A percentile compares a stretch with the other conserved stretches of the same genome.
Evolutionary conservation across 345 rosid genomes (phyloP).

Genomic region (Gossypium herbaceum): DNA sequence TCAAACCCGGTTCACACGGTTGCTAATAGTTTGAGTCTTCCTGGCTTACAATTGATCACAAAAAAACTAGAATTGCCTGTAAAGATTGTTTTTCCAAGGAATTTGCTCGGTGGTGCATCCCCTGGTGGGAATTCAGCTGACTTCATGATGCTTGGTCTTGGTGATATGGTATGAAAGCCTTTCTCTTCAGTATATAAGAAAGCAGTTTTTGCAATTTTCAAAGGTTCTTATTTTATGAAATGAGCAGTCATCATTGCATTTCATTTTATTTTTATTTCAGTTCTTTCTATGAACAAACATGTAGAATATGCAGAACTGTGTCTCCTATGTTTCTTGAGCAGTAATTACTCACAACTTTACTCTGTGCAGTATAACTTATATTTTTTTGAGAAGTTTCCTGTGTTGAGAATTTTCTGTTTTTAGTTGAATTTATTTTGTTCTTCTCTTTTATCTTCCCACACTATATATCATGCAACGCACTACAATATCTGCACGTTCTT

Average conservation of each 20-base stretch:
- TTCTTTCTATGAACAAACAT: background rate
- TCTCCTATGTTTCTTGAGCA: background rate
- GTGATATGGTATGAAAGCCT: constrained; percentile 78
- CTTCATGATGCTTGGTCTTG: constrained; percentile 99
- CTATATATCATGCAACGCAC: background rate
- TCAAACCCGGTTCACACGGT: constrained; percentile 94
- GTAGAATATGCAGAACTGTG: background rate
- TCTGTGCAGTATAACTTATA: background rate
- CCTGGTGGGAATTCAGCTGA: constrained; percentile 62
- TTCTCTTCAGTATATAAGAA: constrained; percentile 3
- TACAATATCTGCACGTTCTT: background rate
- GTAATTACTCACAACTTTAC: background rate
- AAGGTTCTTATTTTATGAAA: background rate
- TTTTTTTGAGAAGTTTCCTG: background rate
- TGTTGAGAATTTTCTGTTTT: background rate
- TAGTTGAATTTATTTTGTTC: background rate
- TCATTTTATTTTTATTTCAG: background rate
- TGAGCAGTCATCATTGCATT: background rate
- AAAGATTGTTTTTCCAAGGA: constrained; percentile 83
- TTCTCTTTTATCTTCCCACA: background rate
- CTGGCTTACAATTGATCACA: constrained; percentile 87
- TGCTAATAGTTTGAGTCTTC: constrained; percentile 89
- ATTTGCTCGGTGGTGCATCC: constrained; percentile 65
- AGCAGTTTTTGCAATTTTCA: constrained; percentile 5
- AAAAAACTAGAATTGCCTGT: constrained; percentile 94